A percentile compares a stretch with the other conserved stretches of the same genome.
Conservation (phyloP, 2,329 filamentous ascomycete genomes). For the Xylariaceae sp. region DNA sequence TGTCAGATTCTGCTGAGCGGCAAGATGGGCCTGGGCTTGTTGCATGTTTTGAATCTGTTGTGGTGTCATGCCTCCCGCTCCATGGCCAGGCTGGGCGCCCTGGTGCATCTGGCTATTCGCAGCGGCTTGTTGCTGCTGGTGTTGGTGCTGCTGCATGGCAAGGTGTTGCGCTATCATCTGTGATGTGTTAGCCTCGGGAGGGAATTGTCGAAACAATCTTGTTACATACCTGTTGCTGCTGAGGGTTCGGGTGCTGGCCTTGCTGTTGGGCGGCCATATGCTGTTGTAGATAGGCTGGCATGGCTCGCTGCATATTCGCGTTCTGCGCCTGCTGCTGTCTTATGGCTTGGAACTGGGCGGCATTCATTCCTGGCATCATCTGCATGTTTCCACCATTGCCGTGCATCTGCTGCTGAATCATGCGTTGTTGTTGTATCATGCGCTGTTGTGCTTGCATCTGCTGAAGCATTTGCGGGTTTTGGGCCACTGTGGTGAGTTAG, state of each 20-base stretch:
- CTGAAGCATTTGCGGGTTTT: constrained; percentile 31
- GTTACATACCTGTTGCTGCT: constrained; percentile 27
- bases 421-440: constrained; percentile 25
- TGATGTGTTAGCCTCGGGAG: neutral
- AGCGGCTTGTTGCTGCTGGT: constrained; percentile 29
- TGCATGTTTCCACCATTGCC: constrained; percentile 35
- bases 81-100: constrained; percentile 31
- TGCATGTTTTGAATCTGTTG: constrained; percentile 40
- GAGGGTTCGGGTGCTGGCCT: constrained; percentile 25
- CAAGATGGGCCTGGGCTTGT: constrained; percentile 32
- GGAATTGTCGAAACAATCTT: neutral
- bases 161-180: constrained; percentile 28
- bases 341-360: constrained; percentile 41
- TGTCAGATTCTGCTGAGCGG: no score
- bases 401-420: constrained; percentile 32
- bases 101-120: constrained; percentile 41
- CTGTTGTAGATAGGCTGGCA: constrained; percentile 42
- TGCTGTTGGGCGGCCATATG: constrained; percentile 33
- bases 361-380: constrained; percentile 37
- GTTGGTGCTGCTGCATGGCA: constrained; percentile 11
- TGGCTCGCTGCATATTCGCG: constrained; percentile 33
- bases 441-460: constrained; percentile 27
- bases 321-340: no score
- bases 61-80: constrained; percentile 37
- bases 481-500: no score